Percentiles rank a stretch among this genome's conserved stretches.
These are phyloP conservation scores for Sugiyamaella americana DNA, from an alignment of 805 yeast genomes.

Conservation along the genomic window DNA sequence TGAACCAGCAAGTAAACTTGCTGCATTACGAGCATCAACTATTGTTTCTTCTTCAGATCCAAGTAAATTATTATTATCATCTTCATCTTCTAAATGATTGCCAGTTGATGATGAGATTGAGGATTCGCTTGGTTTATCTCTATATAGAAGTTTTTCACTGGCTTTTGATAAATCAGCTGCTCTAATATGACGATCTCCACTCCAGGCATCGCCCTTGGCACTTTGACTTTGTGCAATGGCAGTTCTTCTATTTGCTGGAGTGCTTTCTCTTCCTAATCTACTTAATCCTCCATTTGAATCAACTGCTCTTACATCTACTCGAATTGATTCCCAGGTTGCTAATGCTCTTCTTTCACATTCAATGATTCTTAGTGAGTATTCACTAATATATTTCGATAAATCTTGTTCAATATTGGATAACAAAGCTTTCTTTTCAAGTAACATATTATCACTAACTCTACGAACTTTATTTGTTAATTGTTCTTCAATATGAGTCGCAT, in stretches of 20 bases:
- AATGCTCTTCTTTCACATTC: constrained; percentile 82
- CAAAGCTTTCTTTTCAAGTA: constrained; percentile 62
- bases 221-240: constrained; percentile 40
- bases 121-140: background rate
- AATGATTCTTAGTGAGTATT: constrained; percentile 61
- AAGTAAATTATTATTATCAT: constrained; percentile 23
- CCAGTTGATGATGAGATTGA: background rate
- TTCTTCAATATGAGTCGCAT: constrained; percentile 70
- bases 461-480: constrained; percentile 70
- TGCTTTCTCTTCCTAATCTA: constrained; percentile 68
- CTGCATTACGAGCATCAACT: constrained; percentile 81
- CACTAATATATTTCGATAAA: constrained; percentile 49
- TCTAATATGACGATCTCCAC: constrained; percentile 41
- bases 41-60: constrained; percentile 31
- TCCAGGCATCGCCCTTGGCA: constrained; percentile 51
- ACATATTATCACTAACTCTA: constrained; percentile 79
- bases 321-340: constrained; percentile 61
- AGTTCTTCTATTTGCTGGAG: constrained; percentile 33
- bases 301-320: constrained; percentile 66
- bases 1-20: constrained; percentile 68
- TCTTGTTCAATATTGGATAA: constrained; percentile 51
- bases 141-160: background rate
- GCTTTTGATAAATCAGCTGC: constrained; percentile 13
- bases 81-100: constrained; percentile 5
- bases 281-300: constrained; percentile 77